Evolutionary conservation across 441 rosid genomes (phyloP).

Genomic region (Metrosideros polymorpha): DNA sequence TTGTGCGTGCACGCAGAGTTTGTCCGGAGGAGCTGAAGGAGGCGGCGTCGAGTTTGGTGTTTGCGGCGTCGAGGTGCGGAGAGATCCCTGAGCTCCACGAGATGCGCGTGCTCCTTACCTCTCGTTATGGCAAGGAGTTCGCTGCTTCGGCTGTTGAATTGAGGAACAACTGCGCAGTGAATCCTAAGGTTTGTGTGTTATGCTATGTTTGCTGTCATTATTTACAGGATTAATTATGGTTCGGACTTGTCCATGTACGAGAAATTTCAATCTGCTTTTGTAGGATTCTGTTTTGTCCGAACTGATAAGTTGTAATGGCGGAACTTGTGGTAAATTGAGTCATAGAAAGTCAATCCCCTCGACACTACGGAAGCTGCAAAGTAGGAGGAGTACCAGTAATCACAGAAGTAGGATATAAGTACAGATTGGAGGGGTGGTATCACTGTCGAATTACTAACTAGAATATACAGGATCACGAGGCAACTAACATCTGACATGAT

Average conservation of each 20-base stretch:
- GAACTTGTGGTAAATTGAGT: neutral
- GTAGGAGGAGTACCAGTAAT: neutral
- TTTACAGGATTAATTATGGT: neutral
- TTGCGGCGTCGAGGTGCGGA: constrained; percentile 42
- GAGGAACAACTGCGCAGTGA: neutral
- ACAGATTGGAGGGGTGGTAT: neutral
- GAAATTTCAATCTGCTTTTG: neutral
- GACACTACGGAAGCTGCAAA: neutral
- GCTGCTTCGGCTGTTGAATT: constrained; percentile 21
- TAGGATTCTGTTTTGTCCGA: neutral
- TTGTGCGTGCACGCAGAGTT: neutral
- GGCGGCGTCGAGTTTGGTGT: constrained; percentile 27
- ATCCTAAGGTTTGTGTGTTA: neutral
- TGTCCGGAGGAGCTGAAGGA: constrained; percentile 5
- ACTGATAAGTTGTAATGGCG: neutral
- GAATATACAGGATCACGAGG: neutral
- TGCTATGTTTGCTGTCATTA: neutral
- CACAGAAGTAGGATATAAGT: neutral
- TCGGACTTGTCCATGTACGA: neutral
- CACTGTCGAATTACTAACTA: neutral
- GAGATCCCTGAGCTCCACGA: constrained; percentile 25
- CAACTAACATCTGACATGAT: neutral
- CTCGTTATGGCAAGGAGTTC: constrained; percentile 21
- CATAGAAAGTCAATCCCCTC: neutral
- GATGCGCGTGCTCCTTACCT: constrained; percentile 13